Percentiles rank a stretch among this genome's conserved stretches.
Conservation (phyloP, 352 stramenopile species). For the Blastocystis sp. region DNA sequence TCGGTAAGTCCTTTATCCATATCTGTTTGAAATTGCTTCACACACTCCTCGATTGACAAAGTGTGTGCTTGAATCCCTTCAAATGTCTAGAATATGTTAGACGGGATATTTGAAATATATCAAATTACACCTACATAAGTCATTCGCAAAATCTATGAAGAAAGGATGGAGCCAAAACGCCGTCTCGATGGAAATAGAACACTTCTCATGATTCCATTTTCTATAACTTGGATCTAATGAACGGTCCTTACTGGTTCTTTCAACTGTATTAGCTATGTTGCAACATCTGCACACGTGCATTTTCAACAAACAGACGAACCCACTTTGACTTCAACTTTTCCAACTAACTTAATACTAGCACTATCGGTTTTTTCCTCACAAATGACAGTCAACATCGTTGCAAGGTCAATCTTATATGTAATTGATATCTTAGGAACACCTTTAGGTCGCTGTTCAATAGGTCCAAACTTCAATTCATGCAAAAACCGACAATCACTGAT, state of each 20-base stretch:
- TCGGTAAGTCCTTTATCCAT: slow-evolving; percentile 53
- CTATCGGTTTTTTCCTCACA: neutral
- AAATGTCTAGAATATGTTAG: slow-evolving; percentile 1
- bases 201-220: neutral
- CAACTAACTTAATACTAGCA: neutral
- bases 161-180: neutral
- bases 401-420: neutral
- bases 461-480: neutral
- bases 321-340: neutral
- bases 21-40: slow-evolving; percentile 46
- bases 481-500: neutral
- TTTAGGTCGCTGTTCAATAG: neutral
- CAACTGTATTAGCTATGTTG: too few relatives aligned
- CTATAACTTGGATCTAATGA: neutral
- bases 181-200: neutral
- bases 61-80: neutral
- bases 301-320: neutral
- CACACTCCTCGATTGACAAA: slow-evolving; percentile 20
- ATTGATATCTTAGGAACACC: neutral
- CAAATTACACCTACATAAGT: slow-evolving; percentile 21
- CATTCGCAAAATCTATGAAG: neutral
- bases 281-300: too few relatives aligned
- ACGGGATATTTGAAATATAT: neutral
- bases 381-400: neutral
- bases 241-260: too few relatives aligned